Evolutionary conservation across 805 yeast genomes (phyloP).

Genomic region (Teunomyces barrocoloradensis): DNA sequence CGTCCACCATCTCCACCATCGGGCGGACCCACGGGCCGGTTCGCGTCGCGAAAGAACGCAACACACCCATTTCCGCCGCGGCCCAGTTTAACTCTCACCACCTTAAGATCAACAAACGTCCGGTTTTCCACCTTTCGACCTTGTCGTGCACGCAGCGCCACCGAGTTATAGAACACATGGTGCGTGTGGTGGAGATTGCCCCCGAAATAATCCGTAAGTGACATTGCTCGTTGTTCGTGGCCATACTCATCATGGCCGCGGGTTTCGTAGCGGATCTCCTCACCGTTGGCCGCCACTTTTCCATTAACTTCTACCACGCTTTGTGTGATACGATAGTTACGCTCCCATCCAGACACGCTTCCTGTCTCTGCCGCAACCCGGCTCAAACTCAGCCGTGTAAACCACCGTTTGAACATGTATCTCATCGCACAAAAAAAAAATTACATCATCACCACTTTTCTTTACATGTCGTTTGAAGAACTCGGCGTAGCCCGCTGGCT

Average conservation of each 20-base stretch:
- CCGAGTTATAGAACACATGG: constrained; percentile 35
- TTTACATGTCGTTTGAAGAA: constrained; percentile 45
- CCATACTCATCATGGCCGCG: constrained; percentile 20
- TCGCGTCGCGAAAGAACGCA: constrained; percentile 84
- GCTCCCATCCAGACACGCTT: not conserved
- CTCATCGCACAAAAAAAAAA: not conserved
- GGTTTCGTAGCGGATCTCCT: constrained; percentile 11
- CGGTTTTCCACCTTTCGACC: constrained; percentile 36
- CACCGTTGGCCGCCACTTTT: not conserved
- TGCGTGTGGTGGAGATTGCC: constrained; percentile 41
- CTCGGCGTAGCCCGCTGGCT: constrained; percentile 89
- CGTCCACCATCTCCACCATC: constrained; percentile 99
- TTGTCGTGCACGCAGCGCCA: constrained; percentile 21
- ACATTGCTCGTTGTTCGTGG: constrained; percentile 13
- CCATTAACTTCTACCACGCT: not conserved
- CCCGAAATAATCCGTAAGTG: constrained; percentile 37
- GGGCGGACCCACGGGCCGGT: constrained; percentile 86
- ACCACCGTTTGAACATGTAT: not conserved
- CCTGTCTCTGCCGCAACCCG: not conserved
- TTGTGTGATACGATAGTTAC: constrained; percentile 1
- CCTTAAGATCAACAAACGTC: constrained; percentile 57
- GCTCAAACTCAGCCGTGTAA: not conserved
- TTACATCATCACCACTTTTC: not conserved
- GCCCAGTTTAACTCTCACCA: constrained; percentile 70
- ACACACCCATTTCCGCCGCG: constrained; percentile 86